phyloP scores from a whole-genome alignment of 2,329 filamentous ascomycete genomes.

The Xylariomycetidae sp. region DNA sequence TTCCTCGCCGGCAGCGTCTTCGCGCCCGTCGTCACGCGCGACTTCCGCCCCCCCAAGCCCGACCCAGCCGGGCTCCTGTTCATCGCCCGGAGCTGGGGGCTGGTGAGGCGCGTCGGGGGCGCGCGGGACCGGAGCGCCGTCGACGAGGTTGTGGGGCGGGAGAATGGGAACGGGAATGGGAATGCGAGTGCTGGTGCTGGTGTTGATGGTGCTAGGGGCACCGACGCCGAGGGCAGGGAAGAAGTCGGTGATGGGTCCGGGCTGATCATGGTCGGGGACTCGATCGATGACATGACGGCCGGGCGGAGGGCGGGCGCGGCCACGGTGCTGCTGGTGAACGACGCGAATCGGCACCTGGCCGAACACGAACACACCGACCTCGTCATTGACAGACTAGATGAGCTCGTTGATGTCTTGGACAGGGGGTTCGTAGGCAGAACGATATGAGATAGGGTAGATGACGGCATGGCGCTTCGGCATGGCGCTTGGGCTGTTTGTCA shows the following conservation, averaged over 20 bases:
- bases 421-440: conserved; percentile 61
- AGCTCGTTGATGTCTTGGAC: conserved; percentile 71
- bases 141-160: conserved; percentile 9
- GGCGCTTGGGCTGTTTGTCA: no score
- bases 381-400: conserved; percentile 66
- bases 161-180: no score
- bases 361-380: conserved; percentile 74
- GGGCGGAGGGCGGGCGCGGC: conserved; percentile 78
- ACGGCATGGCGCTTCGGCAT: no score
- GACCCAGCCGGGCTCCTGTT: conserved; percentile 83
- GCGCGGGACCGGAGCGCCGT: conserved; percentile 10
- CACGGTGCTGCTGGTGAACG: conserved; percentile 82
- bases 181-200: conserved; percentile 1
- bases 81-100: conserved; percentile 73
- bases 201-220: conserved; percentile 14
- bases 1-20: conserved; percentile 69
- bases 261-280: conserved; percentile 69
- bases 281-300: conserved; percentile 88
- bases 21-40: conserved; percentile 75
- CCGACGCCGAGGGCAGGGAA: conserved; percentile 11
- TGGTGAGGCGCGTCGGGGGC: conserved; percentile 30
- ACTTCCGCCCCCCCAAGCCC: conserved; percentile 80
- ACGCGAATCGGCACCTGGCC: conserved; percentile 68
- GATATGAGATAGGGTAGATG: no score
- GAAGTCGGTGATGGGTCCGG: conserved; percentile 40